phyloP scores from a whole-genome alignment of 345 rosid species.

The Ceriops tagal region DNA sequence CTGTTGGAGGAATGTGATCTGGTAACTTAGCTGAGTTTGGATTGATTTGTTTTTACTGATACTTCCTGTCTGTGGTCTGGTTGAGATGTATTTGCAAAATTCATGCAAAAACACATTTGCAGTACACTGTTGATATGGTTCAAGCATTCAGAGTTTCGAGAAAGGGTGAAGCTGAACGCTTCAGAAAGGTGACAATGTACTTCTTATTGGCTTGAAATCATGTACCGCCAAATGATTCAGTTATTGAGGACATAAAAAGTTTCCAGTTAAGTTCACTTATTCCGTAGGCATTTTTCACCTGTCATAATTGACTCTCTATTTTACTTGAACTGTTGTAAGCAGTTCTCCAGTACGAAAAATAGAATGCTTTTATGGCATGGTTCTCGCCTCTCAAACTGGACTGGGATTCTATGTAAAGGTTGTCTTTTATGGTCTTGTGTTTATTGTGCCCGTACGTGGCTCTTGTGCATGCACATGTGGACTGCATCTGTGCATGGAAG shows the following conservation, averaged over 20 bases:
- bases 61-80: constrained; percentile 32
- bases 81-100: constrained; percentile 70
- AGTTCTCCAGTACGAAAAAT: constrained; percentile 60
- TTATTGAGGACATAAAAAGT: not conserved
- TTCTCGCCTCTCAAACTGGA: constrained; percentile 91
- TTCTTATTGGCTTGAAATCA: not conserved
- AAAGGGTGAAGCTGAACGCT: constrained; percentile 59
- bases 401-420: constrained; percentile 92
- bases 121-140: constrained; percentile 58
- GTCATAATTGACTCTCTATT: not conserved
- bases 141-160: constrained; percentile 62
- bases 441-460: not conserved
- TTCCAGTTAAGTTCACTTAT: not conserved
- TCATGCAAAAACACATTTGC: constrained; percentile 84
- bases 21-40: no score
- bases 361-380: constrained; percentile 97
- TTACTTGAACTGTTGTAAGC: constrained; percentile 21
- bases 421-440: constrained; percentile 30
- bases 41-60: not conserved
- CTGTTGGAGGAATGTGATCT: no score
- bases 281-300: not conserved
- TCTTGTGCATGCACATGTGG: not conserved
- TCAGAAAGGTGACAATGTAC: constrained; percentile 46
- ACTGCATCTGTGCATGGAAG: not conserved
- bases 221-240: no score